A percentile compares a stretch with the other conserved stretches of the same genome.
Evolutionary conservation across 73 alveolate genomes (phyloP).

Genomic region (Strombidium stylifer): DNA sequence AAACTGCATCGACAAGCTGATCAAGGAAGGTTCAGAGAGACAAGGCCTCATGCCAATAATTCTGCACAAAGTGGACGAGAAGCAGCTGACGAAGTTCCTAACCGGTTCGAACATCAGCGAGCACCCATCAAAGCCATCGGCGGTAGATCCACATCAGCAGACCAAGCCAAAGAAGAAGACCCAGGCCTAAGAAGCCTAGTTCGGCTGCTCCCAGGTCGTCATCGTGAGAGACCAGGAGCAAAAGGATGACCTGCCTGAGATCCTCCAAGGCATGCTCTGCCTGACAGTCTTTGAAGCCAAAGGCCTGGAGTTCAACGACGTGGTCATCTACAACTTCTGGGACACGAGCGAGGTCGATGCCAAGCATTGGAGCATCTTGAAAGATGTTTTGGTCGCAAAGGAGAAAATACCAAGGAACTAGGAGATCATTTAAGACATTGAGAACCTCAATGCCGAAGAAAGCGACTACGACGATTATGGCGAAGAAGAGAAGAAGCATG

Average conservation of each 20-base stretch:
- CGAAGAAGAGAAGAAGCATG: no score
- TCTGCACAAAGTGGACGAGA: constrained; percentile 26
- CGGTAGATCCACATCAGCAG: no score
- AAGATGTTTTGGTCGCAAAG: constrained; percentile 22
- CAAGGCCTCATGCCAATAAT: constrained; percentile 81
- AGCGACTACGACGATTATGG: no score
- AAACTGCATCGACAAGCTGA: constrained; percentile 70
- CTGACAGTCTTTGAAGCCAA: constrained; percentile 89
- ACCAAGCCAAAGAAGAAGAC: no score
- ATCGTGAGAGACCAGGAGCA: constrained; percentile 78
- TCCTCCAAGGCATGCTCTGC: constrained; percentile 73
- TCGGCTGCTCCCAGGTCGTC: constrained; percentile 86
- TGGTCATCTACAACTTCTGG: constrained; percentile 76
- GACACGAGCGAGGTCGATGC: constrained; percentile 47
- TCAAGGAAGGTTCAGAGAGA: constrained; percentile 63
- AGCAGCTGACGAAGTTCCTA: constrained; percentile 5
- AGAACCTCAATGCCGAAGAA: no score
- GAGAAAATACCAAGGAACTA: no score
- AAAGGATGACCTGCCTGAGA: constrained; percentile 61
- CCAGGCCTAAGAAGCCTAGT: no score
- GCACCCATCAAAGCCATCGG: no score
- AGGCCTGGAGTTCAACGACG: constrained; percentile 95
- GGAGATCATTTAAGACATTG: no score
- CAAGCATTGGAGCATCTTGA: constrained; percentile 51
- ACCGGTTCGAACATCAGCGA: constrained; percentile 22